Evolutionary conservation across 2,329 filamentous ascomycete genomes (phyloP).

Genomic region (Colletotrichum tanaceti): DNA sequence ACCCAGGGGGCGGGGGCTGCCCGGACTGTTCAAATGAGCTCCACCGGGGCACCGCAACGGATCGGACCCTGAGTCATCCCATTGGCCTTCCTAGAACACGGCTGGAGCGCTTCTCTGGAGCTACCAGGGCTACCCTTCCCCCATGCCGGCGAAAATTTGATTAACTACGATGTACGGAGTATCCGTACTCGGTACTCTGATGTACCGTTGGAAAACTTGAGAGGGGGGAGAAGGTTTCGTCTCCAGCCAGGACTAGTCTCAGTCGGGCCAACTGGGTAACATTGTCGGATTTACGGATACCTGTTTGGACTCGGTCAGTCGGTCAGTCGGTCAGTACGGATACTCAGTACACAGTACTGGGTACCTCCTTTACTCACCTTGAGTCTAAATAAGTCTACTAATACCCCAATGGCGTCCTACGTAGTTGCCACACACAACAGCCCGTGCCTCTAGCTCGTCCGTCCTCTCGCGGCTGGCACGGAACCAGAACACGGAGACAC

Average conservation of each 20-base stretch:
- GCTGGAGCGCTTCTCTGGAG: not conserved
- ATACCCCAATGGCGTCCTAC: no score
- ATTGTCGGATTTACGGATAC: not conserved
- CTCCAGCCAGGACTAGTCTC: constrained; percentile 1
- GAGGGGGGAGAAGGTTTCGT: constrained; percentile 3
- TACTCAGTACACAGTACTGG: no score
- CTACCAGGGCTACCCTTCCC: not conserved
- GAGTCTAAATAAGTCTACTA: no score
- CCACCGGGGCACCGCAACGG: constrained; percentile 2
- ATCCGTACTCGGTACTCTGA: no score
- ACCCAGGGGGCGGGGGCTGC: no score
- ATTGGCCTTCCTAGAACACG: not conserved
- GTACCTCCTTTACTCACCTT: not conserved
- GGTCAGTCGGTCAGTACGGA: no score
- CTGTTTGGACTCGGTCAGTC: not conserved
- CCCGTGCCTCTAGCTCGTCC: not conserved
- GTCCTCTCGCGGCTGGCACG: no score
- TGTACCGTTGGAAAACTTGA: not conserved
- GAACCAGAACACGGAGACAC: not conserved
- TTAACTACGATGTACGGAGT: no score
- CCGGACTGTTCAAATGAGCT: constrained; percentile 1
- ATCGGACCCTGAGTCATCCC: not conserved
- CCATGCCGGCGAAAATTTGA: no score
- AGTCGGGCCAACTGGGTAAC: not conserved
- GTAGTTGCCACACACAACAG: not conserved